These are phyloP conservation scores for Aspergillus wentii DNA, from an alignment of 495 filamentous ascomycete genomes.

Conservation along the genomic window DNA sequence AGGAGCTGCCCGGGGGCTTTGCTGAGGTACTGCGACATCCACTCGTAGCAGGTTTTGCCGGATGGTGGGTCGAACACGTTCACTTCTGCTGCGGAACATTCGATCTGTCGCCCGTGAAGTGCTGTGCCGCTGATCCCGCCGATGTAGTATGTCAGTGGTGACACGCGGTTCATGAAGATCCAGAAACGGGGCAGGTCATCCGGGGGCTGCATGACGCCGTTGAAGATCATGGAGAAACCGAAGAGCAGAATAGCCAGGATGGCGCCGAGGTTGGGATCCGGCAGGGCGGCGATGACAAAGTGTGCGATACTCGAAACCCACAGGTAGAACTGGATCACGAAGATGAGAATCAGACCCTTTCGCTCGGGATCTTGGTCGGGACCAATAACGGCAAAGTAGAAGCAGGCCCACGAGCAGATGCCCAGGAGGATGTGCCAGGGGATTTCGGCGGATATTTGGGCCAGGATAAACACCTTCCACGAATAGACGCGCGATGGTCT, in stretches of 20 bases:
- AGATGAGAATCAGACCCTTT: not conserved
- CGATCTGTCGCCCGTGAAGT: no score
- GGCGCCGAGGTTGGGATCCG: not conserved
- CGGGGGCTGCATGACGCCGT: slow-evolving; percentile 66
- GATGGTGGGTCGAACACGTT: no score
- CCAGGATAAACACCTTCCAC: slow-evolving; percentile 48
- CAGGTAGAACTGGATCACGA: not conserved
- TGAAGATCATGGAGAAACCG: slow-evolving; percentile 62
- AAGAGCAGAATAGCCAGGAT: slow-evolving; percentile 59
- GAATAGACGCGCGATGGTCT: slow-evolving; percentile 44
- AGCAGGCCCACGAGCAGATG: slow-evolving; percentile 1
- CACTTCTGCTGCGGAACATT: no score
- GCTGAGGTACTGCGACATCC: no score
- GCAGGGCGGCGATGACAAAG: not conserved
- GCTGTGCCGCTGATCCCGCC: slow-evolving; percentile 49
- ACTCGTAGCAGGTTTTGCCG: no score
- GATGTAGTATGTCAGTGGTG: slow-evolving; percentile 63
- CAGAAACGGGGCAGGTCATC: slow-evolving; percentile 58
- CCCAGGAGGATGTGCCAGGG: slow-evolving; percentile 43
- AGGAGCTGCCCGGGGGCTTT: no score
- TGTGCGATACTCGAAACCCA: not conserved
- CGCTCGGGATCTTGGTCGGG: not conserved
- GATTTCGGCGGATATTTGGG: slow-evolving; percentile 45
- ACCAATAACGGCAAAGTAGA: not conserved
- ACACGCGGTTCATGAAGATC: slow-evolving; percentile 73